Evolutionary conservation across 2,329 filamentous ascomycete species (phyloP), one percentile per base, ranked within the genome.

Genomic region (Arachnopeziza araneosa): DNA sequence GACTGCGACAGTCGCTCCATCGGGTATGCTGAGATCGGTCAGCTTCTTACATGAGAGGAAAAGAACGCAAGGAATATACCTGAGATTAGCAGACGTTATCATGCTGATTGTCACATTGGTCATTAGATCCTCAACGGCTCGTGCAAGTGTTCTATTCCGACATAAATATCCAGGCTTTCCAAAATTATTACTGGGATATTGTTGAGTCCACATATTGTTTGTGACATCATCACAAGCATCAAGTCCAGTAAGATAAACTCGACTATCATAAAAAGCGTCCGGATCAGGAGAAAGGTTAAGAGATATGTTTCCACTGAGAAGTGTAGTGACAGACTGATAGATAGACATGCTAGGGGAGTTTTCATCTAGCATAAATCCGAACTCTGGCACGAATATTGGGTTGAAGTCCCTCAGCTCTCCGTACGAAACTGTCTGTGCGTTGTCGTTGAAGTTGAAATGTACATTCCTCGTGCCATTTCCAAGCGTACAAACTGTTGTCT

Each of bases 81-180:
- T 49, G 2, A 60, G 36, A 19, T 57, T 14, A 2, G 54, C 17
- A 5, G 48, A 44, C 2, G 23, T 56, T 21, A 60, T 22, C 54
- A 56, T 54, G 24, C 58, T 60, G n/a, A 60, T 57, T n/a, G 58
- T 60, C 6, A 60, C 56, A 54, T 60, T 57, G n/a, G 50, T 57
- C 19, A 54, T 50, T 7, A 60, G 24, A 44, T 60, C 58, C 44
- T 60, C 58, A 23, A 60, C 56, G 3, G 50, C 54, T 22, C 54
- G 9, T 5, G 49, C 50, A 2, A 60, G 26, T 5, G 58, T 56
- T 23, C 51, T 12, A 44, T 60, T 60, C 19, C 58, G 50, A 51
- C 58, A 60, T 24, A 53, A 56, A 23, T 50, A 59, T 12, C 36
- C 36, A 3, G 36, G 17, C 19, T 52, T 52, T 22, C 10, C 50